phyloP scores from a whole-genome alignment of 139 green algal species.

The Diplosphaera chodatii region DNA sequence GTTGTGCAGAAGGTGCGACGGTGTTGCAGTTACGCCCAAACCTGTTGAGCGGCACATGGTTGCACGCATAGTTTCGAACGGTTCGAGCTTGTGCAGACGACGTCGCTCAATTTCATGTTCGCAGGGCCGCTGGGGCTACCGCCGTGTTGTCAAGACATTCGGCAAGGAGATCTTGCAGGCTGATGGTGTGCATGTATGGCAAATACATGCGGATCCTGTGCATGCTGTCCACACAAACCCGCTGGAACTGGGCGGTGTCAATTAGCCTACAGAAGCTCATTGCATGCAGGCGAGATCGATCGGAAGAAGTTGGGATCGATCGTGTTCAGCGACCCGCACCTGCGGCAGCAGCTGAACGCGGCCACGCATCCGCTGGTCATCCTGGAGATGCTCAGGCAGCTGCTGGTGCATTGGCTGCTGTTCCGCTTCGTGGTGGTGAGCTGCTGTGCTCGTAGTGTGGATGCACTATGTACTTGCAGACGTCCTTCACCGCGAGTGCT shows the following conservation, averaged over 20 bases:
- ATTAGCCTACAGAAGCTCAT: no score
- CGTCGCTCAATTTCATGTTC: no score
- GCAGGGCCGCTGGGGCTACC: slow-evolving; percentile 63
- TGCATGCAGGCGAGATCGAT: slow-evolving; percentile 66
- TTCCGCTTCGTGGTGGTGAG: slow-evolving; percentile 38
- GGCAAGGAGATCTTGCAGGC: slow-evolving; percentile 22
- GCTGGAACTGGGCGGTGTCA: no score
- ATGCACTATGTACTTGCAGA: no score
- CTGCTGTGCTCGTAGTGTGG: no score
- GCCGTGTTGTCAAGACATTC: slow-evolving; percentile 52
- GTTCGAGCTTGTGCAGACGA: no score
- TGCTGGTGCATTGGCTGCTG: slow-evolving; percentile 42
- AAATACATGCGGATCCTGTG: no score
- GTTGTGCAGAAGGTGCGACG: slow-evolving; percentile 39
- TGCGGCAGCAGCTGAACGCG: slow-evolving; percentile 52
- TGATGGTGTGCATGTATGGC: slow-evolving; percentile 39
- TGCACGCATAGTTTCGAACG: no score
- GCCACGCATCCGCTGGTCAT: slow-evolving; percentile 64
- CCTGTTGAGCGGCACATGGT: background rate
- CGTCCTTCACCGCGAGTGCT: no score
- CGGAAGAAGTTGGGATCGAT: slow-evolving; percentile 49
- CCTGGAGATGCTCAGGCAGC: slow-evolving; percentile 31
- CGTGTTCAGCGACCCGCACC: slow-evolving; percentile 47
- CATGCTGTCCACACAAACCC: no score
- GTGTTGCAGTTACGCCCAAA: no score